phyloP scores from a whole-genome alignment of 179 eudicot genomes.

The Gypsophila paniculata region DNA sequence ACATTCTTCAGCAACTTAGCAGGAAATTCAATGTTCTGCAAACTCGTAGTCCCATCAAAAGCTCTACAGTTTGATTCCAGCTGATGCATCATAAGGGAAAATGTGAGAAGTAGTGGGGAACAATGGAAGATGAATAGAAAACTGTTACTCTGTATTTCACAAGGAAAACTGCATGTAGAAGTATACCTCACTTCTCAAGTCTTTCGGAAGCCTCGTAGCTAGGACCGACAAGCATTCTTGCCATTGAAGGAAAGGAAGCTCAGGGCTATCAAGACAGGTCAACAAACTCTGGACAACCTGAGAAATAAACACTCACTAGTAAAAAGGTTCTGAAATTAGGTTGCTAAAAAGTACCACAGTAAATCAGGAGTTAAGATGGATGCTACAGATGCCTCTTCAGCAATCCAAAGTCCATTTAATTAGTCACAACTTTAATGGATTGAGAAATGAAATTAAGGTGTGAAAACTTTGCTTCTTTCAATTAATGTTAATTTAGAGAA shows the following conservation, averaged over 20 bases:
- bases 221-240: constrained; percentile 97
- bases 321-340: constrained; percentile 4
- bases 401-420: background rate
- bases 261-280: constrained; percentile 87
- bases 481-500: too few relatives aligned
- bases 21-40: constrained; percentile 79
- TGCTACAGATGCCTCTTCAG: constrained; percentile 15
- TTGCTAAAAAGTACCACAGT: background rate
- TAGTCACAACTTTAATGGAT: too few relatives aligned
- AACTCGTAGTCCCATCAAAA: constrained; percentile 51
- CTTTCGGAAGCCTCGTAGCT: constrained; percentile 89
- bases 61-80: constrained; percentile 70
- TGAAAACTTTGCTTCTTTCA: too few relatives aligned
- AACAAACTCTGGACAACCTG: constrained; percentile 90
- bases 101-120: constrained; percentile 3
- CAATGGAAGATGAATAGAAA: background rate
- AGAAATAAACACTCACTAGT: constrained; percentile 6
- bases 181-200: constrained; percentile 69
- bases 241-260: constrained; percentile 97
- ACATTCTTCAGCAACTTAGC: constrained; percentile 71
- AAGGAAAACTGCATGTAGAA: constrained; percentile 9
- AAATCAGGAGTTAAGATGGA: background rate
- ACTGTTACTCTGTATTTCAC: background rate
- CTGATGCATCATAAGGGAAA: constrained; percentile 35
- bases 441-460: too few relatives aligned